Evolutionary conservation across 2,329 filamentous ascomycete species (phyloP).

Genomic region (Aspergillus ustus): DNA sequence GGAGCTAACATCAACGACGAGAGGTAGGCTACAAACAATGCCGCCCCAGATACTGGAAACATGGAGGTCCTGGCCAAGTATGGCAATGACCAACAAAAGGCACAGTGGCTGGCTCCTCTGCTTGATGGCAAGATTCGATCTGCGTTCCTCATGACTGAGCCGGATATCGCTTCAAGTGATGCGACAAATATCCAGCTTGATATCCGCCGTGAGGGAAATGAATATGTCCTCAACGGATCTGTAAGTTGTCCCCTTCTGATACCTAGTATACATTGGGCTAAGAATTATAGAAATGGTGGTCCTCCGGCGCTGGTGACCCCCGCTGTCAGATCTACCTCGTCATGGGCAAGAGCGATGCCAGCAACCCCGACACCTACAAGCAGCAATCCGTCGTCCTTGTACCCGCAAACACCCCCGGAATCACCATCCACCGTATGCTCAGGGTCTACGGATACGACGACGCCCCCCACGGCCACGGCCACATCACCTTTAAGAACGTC

Average conservation of each 20-base stretch:
- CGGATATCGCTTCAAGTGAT: slow-evolving; percentile 84
- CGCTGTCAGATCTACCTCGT: slow-evolving; percentile 93
- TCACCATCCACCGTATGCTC: slow-evolving; percentile 93
- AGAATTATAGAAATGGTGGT: slow-evolving; percentile 89
- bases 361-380: slow-evolving; percentile 76
- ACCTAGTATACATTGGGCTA: slow-evolving; percentile 3
- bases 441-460: slow-evolving; percentile 96
- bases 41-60: slow-evolving; percentile 90
- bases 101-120: slow-evolving; percentile 78
- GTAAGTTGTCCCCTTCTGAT: slow-evolving; percentile 52
- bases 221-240: slow-evolving; percentile 88
- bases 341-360: slow-evolving; percentile 88
- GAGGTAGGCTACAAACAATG: slow-evolving; percentile 77
- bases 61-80: slow-evolving; percentile 96
- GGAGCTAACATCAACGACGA: neutral
- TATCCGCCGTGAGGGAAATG: slow-evolving; percentile 80
- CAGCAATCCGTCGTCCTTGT: slow-evolving; percentile 95
- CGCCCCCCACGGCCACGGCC: slow-evolving; percentile 96
- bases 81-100: slow-evolving; percentile 82
- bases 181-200: slow-evolving; percentile 89
- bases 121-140: slow-evolving; percentile 85
- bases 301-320: slow-evolving; percentile 89
- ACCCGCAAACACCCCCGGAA: slow-evolving; percentile 76
- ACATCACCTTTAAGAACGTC: slow-evolving; percentile 87
- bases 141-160: slow-evolving; percentile 94